Evolutionary conservation across 129 eudicot genomes (phyloP), one percentile per base, ranked within the genome.

Genomic region (Smallanthus sonchifolius): DNA sequence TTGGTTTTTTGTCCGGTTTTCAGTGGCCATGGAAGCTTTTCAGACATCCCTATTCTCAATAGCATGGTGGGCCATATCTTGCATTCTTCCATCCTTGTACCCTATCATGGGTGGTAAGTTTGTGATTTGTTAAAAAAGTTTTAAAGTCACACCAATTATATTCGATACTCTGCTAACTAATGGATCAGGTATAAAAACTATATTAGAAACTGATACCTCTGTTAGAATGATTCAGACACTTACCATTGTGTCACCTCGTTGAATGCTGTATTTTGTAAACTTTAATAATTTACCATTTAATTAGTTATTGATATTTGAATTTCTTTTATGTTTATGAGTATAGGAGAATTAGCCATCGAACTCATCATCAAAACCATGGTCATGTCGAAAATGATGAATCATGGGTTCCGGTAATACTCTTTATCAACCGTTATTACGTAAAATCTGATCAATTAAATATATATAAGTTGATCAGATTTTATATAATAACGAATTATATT

Each of bases 21-120:
- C 79, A 91, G 97, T 74, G 97, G 95, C 17, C 95, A 88, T 75
- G 97, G 97, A 65, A 91, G 97, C 82, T 91, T 91, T 76, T 91
- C 95, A 7, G 95, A 91, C 75, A 87, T 42, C 80, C 63, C 73
- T 5, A 75, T n/a, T 32, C 79, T 91, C 47, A 88, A 91, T 43
- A 91, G 75, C 70, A 56, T 91, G 4, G 83, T 91, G 66, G 97
- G 97, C 48, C 97, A 91, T 49, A 43, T 91, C 16, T 65, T 88
- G 69, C 97, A 91, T 86, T 91, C 97, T 13, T 80, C 85, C 2
- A 91, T 91, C 76, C 88, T 91, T 24, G 97, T 91, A 42, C 97
- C 95, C 51, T 91, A 85, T 73, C 97, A 91, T 84, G 97, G 97
- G 38, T 91, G 97, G 95, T 91, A 72, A 28, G 87, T 51, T 54